Evolutionary conservation across 225 moss, liverwort and hornwort genomes (phyloP), one percentile per base, ranked within the genome.

Genomic region (Pseudoscleropodium purum): DNA sequence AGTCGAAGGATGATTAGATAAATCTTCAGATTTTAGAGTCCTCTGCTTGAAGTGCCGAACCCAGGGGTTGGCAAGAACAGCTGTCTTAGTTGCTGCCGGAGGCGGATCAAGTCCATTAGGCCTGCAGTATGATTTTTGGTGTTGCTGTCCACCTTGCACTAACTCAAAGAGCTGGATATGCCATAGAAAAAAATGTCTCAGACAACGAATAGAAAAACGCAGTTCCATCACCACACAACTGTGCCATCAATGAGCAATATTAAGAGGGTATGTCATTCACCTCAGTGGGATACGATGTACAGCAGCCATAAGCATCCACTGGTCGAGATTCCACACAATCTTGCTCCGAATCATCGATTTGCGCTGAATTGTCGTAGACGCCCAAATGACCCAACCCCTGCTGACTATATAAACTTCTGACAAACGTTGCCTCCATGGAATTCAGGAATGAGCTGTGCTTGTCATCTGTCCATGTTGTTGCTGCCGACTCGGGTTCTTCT

Each of bases 261-360:
- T 33, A 9, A 76, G 61, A 68, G 23, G 41, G 61, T 23, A 1
- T 13, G 64, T 25, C 54, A 59, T 64, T 89, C 75, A 95, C 95
- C 94, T 94, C 92, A 64, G 90, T 80, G 57, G 92, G 91, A 90
- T 82, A 66, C 37, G 95, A 94, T 83, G 93, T 92, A 82, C 92
- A 92, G 90, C 90, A 92, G 37, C 91, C 93, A 79, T 75, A 64
- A 73, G 51, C 88, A 89, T 92, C 92, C 51, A 80, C 83, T 75
- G 94, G 92, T 87, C 91, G 94, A 87, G 95, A 95, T 85, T 95
- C 95, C 62, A 92, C 95, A 91, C 93, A 95, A 89, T 95, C 95
- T 79, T 95, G 93, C 89, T 95, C 93, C 72, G 91, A 92, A 65
- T 93, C 93, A 81, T 95, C 91, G 61, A 87, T 60, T 87, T 82